A percentile compares a stretch with the other conserved stretches of the same genome.
phyloP scores from a whole-genome alignment of 2,329 filamentous ascomycete species.

The Venturia aucupariae region DNA sequence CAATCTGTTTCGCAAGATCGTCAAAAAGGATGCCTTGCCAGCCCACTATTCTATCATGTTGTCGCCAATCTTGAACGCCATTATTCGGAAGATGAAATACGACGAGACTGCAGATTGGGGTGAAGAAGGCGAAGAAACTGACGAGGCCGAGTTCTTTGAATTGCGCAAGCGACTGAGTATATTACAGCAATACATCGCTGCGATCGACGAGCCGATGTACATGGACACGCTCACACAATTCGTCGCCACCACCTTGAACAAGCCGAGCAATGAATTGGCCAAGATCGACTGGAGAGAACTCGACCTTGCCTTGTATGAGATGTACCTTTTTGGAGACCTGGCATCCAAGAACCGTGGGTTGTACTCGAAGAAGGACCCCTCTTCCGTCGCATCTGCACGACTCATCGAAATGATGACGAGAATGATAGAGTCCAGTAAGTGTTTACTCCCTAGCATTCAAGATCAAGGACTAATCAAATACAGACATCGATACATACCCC shows the following conservation, averaged over 20 bases:
- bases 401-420: slow-evolving; percentile 88
- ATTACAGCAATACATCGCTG: slow-evolving; percentile 84
- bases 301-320: slow-evolving; percentile 87
- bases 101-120: slow-evolving; percentile 93
- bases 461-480: not conserved
- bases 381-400: slow-evolving; percentile 67
- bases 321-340: slow-evolving; percentile 91
- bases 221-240: slow-evolving; percentile 80
- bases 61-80: slow-evolving; percentile 78
- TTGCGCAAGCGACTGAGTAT: slow-evolving; percentile 82
- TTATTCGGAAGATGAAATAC: slow-evolving; percentile 93
- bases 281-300: slow-evolving; percentile 76
- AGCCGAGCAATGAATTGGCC: slow-evolving; percentile 49
- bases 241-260: slow-evolving; percentile 78
- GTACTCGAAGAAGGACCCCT: slow-evolving; percentile 77
- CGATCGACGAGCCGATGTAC: slow-evolving; percentile 79
- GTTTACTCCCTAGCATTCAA: not conserved
- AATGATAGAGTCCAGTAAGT: slow-evolving; percentile 83
- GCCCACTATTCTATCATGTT: slow-evolving; percentile 72
- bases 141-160: slow-evolving; percentile 96
- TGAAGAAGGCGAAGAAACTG: slow-evolving; percentile 85
- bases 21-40: slow-evolving; percentile 55
- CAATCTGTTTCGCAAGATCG: slow-evolving; percentile 77
- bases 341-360: slow-evolving; percentile 81
- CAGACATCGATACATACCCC: slow-evolving; percentile 73